phyloP scores from a whole-genome alignment of 495 filamentous ascomycete genomes.

The Penicillium waksmanii region DNA sequence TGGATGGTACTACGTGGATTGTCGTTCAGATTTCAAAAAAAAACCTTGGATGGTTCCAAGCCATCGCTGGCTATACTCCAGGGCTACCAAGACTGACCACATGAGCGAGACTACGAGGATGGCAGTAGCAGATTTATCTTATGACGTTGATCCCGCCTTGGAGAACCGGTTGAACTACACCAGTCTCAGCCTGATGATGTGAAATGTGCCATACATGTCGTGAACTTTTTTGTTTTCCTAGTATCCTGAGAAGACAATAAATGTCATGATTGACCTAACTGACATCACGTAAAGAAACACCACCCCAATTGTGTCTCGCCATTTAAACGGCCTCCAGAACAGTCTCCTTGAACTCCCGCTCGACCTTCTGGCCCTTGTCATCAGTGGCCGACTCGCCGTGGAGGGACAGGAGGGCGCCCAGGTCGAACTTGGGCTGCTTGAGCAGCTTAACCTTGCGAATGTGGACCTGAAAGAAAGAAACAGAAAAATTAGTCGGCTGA shows the following conservation, averaged over 20 bases:
- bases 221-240: slow-evolving; percentile 42
- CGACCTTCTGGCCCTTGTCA: slow-evolving; percentile 97
- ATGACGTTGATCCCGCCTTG: background rate
- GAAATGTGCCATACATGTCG: slow-evolving; percentile 34
- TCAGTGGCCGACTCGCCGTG: slow-evolving; percentile 97
- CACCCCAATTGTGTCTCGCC: slow-evolving; percentile 6
- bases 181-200: slow-evolving; percentile 12
- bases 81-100: no score
- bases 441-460: slow-evolving; percentile 99
- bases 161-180: background rate
- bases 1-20: no score
- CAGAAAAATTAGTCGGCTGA: slow-evolving; percentile 30
- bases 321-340: slow-evolving; percentile 89
- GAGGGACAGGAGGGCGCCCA: slow-evolving; percentile 89
- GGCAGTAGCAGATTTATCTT: background rate
- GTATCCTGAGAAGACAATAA: slow-evolving; percentile 31
- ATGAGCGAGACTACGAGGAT: background rate
- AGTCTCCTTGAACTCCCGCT: slow-evolving; percentile 98
- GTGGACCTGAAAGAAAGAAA: slow-evolving; percentile 70
- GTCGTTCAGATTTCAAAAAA: no score
- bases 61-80: no score
- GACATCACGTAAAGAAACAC: slow-evolving; percentile 29
- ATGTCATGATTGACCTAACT: slow-evolving; percentile 34
- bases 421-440: slow-evolving; percentile 97
- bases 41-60: no score